phyloP scores from a whole-genome alignment of 2,329 filamentous ascomycete genomes.

The Aureobasidium sp. region DNA sequence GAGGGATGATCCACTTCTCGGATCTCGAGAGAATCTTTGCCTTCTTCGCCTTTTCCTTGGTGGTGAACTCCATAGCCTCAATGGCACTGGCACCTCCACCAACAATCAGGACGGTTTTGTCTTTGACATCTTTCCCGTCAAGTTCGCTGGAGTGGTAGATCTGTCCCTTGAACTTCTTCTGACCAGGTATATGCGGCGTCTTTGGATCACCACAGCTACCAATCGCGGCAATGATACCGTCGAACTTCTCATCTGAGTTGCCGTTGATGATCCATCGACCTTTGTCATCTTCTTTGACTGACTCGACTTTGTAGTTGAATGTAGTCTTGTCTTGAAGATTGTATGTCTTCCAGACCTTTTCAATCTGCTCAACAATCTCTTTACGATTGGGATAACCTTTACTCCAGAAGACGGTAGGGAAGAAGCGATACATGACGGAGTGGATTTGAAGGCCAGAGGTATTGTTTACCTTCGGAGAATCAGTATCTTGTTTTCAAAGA shows the following conservation, averaged over 20 bases:
- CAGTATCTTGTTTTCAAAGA: no score
- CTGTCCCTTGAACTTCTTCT: constrained; percentile 63
- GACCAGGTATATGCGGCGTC: constrained; percentile 61
- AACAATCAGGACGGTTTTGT: constrained; percentile 68
- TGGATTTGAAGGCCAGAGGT: constrained; percentile 79
- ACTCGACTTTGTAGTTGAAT: constrained; percentile 64
- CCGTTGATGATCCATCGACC: constrained; percentile 75
- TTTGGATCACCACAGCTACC: constrained; percentile 76
- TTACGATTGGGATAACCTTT: constrained; percentile 69
- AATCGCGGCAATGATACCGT: constrained; percentile 69
- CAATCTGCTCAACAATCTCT: constrained; percentile 67
- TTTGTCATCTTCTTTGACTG: constrained; percentile 59
- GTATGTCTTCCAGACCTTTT: constrained; percentile 67
- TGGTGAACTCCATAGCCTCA: constrained; percentile 74
- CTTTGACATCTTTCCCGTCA: constrained; percentile 64
- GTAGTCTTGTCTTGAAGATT: constrained; percentile 61
- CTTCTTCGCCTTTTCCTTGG: constrained; percentile 57
- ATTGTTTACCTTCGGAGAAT: constrained; percentile 56
- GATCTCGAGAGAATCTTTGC: constrained; percentile 67
- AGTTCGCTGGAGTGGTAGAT: constrained; percentile 71
- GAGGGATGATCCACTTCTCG: constrained; percentile 82
- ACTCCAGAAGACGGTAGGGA: constrained; percentile 68
- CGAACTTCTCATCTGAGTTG: constrained; percentile 61
- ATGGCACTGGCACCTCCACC: constrained; percentile 76
- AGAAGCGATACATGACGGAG: constrained; percentile 80